Evolutionary conservation across 1,284 basidiomycete species (phyloP), one percentile per base, ranked within the genome.

Genomic region (Trametes sp.): DNA sequence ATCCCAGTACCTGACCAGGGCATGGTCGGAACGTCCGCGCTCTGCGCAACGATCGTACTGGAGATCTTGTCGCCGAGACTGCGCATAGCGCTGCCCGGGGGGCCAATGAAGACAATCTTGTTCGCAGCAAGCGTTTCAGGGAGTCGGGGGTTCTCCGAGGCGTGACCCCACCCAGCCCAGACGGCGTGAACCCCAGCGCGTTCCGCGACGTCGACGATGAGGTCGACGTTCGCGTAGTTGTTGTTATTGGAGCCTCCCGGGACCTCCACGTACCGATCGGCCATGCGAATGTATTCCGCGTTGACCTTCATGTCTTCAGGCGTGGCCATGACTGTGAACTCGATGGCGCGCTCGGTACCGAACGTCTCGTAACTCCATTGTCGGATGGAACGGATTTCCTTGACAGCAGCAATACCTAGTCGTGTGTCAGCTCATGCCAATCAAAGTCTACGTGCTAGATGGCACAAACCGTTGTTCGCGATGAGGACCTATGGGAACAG

Each of bases 321-420:
- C 4, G 98, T 99, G 54, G 98, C 96, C 98, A 99, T 99, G 67
- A 98, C 98, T 49, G 95, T 97, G 82, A 99, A 99, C 77, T 99
- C 96, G 80, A 99, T 88, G 60, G 93, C 94, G 68, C 95, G 92
- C 76, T 99, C 98, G 59, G 90, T 89, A 64, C 98, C 98, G 78
- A 99, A 99, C 0, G 96, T 98, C 81, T 99, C 98, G 82, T 99
- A 99, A 70, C 95, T 96, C 98, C 98, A 99, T 88, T 98, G 97
- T 68, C 98, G 88, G 72, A 99, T 93, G 53, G 98, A 99, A 59
- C 98, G 90, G 74, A 99, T 99, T 80, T 99, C 97, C 80, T 99
- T 99, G 57, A 99, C 98, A 62, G 97, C 98, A 54, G 96, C 98
- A 74, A 99, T 99, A 87, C 95, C 94, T 91, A 68, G 36, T 57